phyloP scores from a whole-genome alignment of 495 filamentous ascomycete species.

The Penicillium samsonianum region DNA sequence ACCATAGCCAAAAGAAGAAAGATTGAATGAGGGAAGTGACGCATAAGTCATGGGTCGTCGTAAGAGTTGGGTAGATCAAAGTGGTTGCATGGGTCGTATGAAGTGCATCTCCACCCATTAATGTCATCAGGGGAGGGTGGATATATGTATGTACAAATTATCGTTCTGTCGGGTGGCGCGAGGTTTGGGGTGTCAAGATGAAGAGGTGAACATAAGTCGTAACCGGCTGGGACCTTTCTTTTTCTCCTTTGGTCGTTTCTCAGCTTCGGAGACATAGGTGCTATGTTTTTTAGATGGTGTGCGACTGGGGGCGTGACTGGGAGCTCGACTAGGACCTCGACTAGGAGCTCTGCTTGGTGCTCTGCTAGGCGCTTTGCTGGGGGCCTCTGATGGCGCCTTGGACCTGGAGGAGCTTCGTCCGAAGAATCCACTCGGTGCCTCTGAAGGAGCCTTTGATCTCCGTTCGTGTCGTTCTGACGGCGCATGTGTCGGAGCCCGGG shows the following conservation, averaged over 20 bases:
- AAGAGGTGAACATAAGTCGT: conserved; percentile 49
- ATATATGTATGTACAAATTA: conserved; percentile 7
- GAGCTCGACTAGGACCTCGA: neutral
- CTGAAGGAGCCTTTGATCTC: conserved; percentile 23
- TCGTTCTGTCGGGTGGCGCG: conserved; percentile 5
- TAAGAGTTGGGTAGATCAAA: neutral
- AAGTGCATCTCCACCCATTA: neutral
- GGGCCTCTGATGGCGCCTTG: conserved; percentile 25
- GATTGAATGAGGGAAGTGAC: neutral
- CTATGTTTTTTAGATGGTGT: conserved; percentile 29
- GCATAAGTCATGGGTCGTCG: neutral
- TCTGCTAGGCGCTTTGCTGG: conserved; percentile 22
- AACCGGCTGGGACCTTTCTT: conserved; percentile 45
- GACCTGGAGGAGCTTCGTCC: conserved; percentile 18
- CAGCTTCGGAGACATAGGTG: conserved; percentile 32
- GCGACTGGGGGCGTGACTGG: conserved; percentile 15
- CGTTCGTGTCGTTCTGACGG: conserved; percentile 20
- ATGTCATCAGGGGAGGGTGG: neutral
- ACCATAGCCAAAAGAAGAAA: neutral
- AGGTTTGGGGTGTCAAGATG: conserved; percentile 4
- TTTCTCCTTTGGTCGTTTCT: conserved; percentile 42
- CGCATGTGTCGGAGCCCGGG: conserved; percentile 18
- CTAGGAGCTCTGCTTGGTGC: conserved; percentile 10
- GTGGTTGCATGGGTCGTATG: neutral
- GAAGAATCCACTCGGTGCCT: conserved; percentile 22